Evolutionary conservation across 2,329 filamentous ascomycete genomes (phyloP).

Genomic region (Mollisiaceae sp.): DNA sequence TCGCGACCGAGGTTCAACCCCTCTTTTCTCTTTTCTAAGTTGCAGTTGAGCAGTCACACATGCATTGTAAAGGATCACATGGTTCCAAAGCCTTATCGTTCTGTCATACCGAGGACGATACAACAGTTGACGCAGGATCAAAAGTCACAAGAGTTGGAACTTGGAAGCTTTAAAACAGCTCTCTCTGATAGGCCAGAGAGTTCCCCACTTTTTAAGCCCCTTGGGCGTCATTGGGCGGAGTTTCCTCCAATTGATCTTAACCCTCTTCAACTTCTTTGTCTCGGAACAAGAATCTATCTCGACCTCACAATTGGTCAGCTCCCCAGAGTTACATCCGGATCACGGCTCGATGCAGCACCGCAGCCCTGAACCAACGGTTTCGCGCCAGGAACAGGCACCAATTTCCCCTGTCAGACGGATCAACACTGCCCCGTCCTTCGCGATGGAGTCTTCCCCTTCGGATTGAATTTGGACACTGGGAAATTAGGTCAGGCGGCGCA

Average conservation of each 20-base stretch:
- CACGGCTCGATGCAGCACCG: background rate
- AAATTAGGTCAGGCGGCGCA: background rate
- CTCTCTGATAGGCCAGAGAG: background rate
- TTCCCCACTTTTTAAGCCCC: background rate
- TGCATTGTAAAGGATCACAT: too few species aligned
- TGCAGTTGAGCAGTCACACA: too few species aligned
- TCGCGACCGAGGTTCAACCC: too few species aligned
- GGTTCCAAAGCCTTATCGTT: too few species aligned
- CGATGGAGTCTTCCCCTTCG: background rate
- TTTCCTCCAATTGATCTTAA: background rate
- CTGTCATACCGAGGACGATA: too few species aligned
- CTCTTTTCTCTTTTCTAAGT: too few species aligned
- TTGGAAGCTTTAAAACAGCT: background rate
- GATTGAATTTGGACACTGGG: background rate
- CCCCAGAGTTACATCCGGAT: background rate
- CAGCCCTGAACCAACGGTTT: background rate
- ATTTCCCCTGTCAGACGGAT: background rate
- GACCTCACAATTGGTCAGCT: background rate
- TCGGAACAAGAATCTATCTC: background rate
- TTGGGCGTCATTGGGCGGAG: too few species aligned
- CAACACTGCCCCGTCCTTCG: constrained; percentile 2
- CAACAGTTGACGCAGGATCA: too few species aligned
- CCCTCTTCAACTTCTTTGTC: background rate
- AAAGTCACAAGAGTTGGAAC: background rate
- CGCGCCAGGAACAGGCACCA: background rate